Evolutionary conservation across 2,329 filamentous ascomycete genomes (phyloP).

Genomic region (Ilyonectria mors-panacis): DNA sequence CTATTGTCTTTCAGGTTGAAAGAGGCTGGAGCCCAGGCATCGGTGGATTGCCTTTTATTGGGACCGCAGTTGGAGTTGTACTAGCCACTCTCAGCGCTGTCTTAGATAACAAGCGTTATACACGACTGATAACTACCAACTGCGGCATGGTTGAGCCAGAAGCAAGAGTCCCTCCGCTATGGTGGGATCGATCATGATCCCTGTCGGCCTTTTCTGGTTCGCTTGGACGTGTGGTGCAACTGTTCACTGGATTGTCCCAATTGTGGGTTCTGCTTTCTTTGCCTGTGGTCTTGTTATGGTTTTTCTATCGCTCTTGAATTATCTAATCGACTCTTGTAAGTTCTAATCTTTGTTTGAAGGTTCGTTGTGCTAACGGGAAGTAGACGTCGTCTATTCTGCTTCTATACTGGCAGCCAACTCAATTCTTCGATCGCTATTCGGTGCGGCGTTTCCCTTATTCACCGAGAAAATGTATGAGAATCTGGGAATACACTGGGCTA

Average conservation of each 20-base stretch:
- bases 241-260: slow-evolving; percentile 66
- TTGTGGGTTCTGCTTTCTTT: slow-evolving; percentile 53
- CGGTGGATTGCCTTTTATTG: slow-evolving; percentile 77
- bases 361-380: background rate
- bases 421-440: slow-evolving; percentile 77
- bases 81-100: background rate
- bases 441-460: slow-evolving; percentile 78
- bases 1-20: slow-evolving; percentile 74
- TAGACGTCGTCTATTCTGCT: slow-evolving; percentile 77
- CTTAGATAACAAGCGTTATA: slow-evolving; percentile 55
- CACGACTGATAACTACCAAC: slow-evolving; percentile 49
- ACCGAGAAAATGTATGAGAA: slow-evolving; percentile 54
- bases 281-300: slow-evolving; percentile 62
- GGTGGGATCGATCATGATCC: slow-evolving; percentile 68
- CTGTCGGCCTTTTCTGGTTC: slow-evolving; percentile 70
- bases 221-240: slow-evolving; percentile 67
- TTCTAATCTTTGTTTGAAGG: background rate
- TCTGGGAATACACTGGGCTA: slow-evolving; percentile 17
- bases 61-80: slow-evolving; percentile 76
- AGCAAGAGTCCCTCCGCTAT: slow-evolving; percentile 68
- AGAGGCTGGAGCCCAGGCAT: slow-evolving; percentile 73
- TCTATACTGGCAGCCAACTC: slow-evolving; percentile 77
- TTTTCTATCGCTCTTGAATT: slow-evolving; percentile 68
- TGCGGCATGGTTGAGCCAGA: slow-evolving; percentile 62
- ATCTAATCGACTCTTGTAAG: slow-evolving; percentile 65